Evolutionary conservation across 768 basidiomycete genomes (phyloP), one percentile per base, ranked within the genome.

Genomic region (Psilocybe azurescens): DNA sequence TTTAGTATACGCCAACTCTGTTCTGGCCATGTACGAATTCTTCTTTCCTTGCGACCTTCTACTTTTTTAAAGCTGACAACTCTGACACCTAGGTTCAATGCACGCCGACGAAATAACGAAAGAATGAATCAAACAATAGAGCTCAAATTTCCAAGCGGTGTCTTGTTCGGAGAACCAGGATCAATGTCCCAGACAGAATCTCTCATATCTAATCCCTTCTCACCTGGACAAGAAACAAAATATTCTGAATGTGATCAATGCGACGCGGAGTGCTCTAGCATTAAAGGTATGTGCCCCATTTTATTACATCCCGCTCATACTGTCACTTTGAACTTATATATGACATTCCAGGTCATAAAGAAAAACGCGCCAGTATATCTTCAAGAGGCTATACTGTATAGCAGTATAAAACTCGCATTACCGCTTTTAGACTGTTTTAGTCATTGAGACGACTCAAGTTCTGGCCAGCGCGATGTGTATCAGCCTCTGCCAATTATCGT

Each of bases 1-100:
- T 44, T n/a, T 65, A 59, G 68, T 75, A 38, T 72, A 68, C 14
- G 71, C 69, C 14, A 70, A 68, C 58, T 70, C 69, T 7, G 58
- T 70, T 5, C 56, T 70, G 13, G 69, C 69, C 1, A 68, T 70
- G 69, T 70, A 60, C 1, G 67, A 41, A 3, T 5, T 6, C 39
- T 24, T 13, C 36, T 20, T 32, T 8, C 2, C 29, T 28, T 28
- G 41, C 41, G 2, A 14, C 41, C 13, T 20, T 44, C 8, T 5
- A 1, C 28, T 14, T 50, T 49, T 20, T 20, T 39, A 18, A 20
- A 28, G 24, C 24, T 24, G 2, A 24, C 20, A 29, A 9, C 0
- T 14, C 32, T 38, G 51, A 51, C 39, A 38, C 6, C 13, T 44
- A 72, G 71, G 61, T 71, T 68, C 50, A 73, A 73, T 53, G 66